Percentiles rank a stretch among this genome's conserved stretches.
Conservation (phyloP, 2,329 filamentous ascomycete species). For the Pseudocercospora fuligena region DNA sequence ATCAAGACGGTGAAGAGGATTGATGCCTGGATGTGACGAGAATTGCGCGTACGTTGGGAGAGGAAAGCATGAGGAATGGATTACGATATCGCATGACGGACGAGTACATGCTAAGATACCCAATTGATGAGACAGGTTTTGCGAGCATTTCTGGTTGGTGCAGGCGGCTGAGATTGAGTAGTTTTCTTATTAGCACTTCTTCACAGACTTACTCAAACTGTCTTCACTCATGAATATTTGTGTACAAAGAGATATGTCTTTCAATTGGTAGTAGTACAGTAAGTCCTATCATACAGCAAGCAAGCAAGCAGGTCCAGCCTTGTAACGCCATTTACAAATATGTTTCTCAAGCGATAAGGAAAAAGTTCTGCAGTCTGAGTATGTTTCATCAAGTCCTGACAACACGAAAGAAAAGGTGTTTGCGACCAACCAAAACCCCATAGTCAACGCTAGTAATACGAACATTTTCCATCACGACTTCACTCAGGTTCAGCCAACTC, state of each 20-base stretch:
- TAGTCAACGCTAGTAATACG: neutral
- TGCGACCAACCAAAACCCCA: neutral
- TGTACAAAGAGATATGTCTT: neutral
- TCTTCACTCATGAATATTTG: neutral
- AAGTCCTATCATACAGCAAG: neutral
- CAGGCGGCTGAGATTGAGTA: neutral
- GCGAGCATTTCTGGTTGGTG: neutral
- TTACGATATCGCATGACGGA: no score
- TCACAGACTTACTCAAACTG: neutral
- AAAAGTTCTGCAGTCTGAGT: neutral
- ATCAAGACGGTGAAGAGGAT: constrained; percentile 31
- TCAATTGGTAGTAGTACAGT: neutral
- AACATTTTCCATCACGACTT: neutral
- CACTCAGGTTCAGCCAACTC: constrained; percentile 1
- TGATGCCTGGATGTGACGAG: constrained; percentile 34
- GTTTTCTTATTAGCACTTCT: neutral
- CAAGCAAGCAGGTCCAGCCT: neutral
- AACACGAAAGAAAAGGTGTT: neutral
- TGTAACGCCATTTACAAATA: neutral
- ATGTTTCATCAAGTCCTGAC: neutral
- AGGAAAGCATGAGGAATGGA: no score
- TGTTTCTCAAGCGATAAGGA: neutral
- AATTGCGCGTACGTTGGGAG: neutral
- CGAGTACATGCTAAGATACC: neutral
- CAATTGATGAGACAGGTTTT: neutral